phyloP scores from a whole-genome alignment of 179 eudicot genomes.

The Sideroxylon spinosum region DNA sequence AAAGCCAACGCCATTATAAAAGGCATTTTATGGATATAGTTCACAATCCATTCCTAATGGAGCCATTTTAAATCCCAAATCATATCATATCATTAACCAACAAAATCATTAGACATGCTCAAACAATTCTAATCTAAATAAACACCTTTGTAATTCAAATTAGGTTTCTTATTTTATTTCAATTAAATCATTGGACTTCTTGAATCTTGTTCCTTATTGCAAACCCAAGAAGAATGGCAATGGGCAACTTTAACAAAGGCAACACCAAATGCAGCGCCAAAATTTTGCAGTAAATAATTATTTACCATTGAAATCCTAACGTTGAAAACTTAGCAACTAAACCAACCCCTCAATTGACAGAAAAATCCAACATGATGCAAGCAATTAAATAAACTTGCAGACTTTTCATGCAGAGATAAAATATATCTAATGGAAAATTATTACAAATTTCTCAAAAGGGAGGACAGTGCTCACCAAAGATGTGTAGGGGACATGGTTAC shows the following conservation, averaged over 20 bases:
- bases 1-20: too few relatives aligned
- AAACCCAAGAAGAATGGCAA: neutral
- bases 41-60: neutral
- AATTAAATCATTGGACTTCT: neutral
- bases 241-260: neutral
- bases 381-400: neutral
- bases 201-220: neutral
- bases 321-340: neutral
- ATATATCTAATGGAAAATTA: neutral
- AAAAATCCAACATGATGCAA: neutral
- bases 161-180: neutral
- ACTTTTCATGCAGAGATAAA: neutral
- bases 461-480: constrained; percentile 42
- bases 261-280: neutral
- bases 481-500: constrained; percentile 99
- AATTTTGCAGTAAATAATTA: neutral
- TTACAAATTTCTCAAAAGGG: neutral
- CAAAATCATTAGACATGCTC: neutral
- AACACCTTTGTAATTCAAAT: neutral
- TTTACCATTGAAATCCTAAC: neutral
- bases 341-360: neutral
- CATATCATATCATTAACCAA: constrained; percentile 8
- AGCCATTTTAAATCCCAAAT: neutral
- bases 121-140: neutral
- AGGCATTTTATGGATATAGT: neutral